Evolutionary conservation across 768 basidiomycete species (phyloP), one percentile per base, ranked within the genome.

Genomic region (Strobilomyces echinocephalus): DNA sequence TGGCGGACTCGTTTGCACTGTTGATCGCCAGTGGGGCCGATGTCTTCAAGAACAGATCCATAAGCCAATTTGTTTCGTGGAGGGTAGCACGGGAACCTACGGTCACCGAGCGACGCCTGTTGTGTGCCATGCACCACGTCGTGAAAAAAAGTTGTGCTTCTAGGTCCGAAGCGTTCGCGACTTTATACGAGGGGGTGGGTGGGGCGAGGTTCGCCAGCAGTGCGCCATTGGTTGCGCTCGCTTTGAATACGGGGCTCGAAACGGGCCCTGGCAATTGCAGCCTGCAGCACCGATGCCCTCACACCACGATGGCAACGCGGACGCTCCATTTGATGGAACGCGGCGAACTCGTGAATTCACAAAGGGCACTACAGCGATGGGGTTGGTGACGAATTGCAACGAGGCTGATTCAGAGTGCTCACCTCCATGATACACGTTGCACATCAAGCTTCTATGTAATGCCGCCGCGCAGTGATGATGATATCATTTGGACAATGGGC

Each of bases 261-360:
- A 49, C 33, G 33, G 10, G 24, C 28, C 49, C 55, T 54, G 30
- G 41, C 51, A 55, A 53, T 40, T 42, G n/a, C 28, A n/a, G 15
- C 51, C 51, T 40, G 51, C 43, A 40, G 33, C 40, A 43, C 46
- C 35, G 16, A 38, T 50, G 49, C 40, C 49, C 51, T 41, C 36
- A 34, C 2, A 21, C 30, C 48, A 24, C 30, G 24, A 45, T 36
- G 5, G 36, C 45, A 46, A 34, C 34, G 39, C 28, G 54, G 39
- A 30, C 24, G 20, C 40, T 34, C 18, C 53, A 30, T 41, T 56
- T 48, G 50, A 63, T 59, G 30, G 21, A 49, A 56, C 52, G 39
- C 60, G 57, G 62, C 33, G 40, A 65, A 34, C 57, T 56, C 38
- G 57, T 63, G 50, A 52, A 47, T 33, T 44, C 47, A 54, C 52